Evolutionary conservation across 2,329 filamentous ascomycete species (phyloP).

Genomic region (Fusarium chaquense): DNA sequence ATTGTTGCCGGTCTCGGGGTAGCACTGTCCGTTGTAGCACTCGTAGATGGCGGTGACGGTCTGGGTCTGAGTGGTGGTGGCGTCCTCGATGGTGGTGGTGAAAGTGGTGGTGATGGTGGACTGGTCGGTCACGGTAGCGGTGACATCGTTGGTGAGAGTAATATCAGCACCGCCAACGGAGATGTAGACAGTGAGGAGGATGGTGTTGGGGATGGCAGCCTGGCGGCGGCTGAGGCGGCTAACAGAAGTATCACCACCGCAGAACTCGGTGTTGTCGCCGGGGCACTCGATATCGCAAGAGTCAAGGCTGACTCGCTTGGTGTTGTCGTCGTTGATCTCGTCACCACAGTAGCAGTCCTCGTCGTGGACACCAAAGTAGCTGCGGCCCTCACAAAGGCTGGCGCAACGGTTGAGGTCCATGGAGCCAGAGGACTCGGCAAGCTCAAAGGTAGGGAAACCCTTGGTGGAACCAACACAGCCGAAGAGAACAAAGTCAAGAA

Average conservation of each 20-base stretch:
- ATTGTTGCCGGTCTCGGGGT: conserved; percentile 10
- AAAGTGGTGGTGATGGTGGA: conserved; percentile 38
- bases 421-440: conserved; percentile 11
- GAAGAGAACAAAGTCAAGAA: conserved; percentile 42
- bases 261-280: conserved; percentile 38
- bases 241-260: conserved; percentile 38
- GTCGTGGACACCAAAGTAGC: conserved; percentile 47
- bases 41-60: conserved; percentile 40
- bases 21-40: conserved; percentile 38
- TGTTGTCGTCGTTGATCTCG: conserved; percentile 17
- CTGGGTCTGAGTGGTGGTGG: conserved; percentile 24
- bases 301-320: conserved; percentile 13
- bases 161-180: conserved; percentile 1
- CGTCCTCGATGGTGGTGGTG: conserved; percentile 29
- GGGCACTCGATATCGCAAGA: conserved; percentile 41
- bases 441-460: conserved; percentile 45
- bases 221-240: conserved; percentile 38
- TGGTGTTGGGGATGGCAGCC: conserved; percentile 31
- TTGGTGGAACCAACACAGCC: conserved; percentile 45
- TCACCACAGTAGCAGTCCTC: conserved; percentile 44
- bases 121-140: conserved; percentile 35
- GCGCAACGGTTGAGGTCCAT: conserved; percentile 48
- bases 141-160: conserved; percentile 13
- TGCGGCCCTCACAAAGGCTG: conserved; percentile 37
- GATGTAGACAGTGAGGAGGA: conserved; percentile 45